Evolutionary conservation across 2,329 filamentous ascomycete species (phyloP).

Genomic region (Cladosporium sp.): DNA sequence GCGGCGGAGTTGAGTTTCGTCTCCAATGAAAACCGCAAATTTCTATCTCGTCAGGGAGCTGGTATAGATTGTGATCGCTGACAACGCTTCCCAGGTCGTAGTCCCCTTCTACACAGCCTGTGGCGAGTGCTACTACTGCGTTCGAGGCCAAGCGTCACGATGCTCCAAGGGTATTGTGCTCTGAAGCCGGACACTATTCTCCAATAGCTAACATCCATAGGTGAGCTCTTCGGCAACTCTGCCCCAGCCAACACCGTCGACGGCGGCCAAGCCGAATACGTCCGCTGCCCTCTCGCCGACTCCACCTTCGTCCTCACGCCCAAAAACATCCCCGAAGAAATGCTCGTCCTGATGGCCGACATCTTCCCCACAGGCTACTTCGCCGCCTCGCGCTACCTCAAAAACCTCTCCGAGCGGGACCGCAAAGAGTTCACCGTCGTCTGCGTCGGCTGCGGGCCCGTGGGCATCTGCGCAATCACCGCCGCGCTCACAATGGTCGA

Average conservation of each 20-base stretch:
- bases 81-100: conserved; percentile 55
- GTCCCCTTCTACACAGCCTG: conserved; percentile 80
- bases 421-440: conserved; percentile 67
- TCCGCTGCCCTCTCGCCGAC: conserved; percentile 76
- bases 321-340: conserved; percentile 65
- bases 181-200: too few relatives aligned
- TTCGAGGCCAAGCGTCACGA: conserved; percentile 69
- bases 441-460: conserved; percentile 73
- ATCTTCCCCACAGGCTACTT: conserved; percentile 85
- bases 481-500: conserved; percentile 30
- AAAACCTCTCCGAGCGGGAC: conserved; percentile 54
- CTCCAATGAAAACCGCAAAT: too few relatives aligned
- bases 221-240: conserved; percentile 44
- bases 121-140: conserved; percentile 80
- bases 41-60: too few relatives aligned
- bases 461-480: conserved; percentile 70
- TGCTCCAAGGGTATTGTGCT: conserved; percentile 54
- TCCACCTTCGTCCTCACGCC: conserved; percentile 74
- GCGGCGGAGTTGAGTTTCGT: too few relatives aligned
- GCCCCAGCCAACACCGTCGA: conserved; percentile 31
- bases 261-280: conserved; percentile 35
- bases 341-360: conserved; percentile 83
- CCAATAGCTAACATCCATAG: neutral
- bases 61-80: too few relatives aligned
- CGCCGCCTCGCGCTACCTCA: conserved; percentile 73